Base-by-base conservation (phyloP, 2,329 filamentous ascomycete genomes). In the Diaporthe sp. region DNA sequence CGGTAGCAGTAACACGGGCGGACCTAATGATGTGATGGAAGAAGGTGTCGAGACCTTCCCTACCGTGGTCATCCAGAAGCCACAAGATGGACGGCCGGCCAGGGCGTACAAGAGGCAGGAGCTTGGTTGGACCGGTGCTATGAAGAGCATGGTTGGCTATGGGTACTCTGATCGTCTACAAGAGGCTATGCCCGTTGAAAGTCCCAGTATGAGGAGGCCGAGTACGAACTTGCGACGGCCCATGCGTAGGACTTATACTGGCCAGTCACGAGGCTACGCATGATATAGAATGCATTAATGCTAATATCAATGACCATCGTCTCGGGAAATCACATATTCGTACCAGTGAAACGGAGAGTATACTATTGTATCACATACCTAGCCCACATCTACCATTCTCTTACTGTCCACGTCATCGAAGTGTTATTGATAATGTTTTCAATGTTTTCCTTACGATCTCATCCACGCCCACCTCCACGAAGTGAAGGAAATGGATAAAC, bases 71-170 rank as follows among this genome's bases (percentile, higher is more conserved):
- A 67, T 67, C 15, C 64, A 54, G 45, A 67, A 30, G 7, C 64
- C 64, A 3, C 64, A 67, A 10, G 45, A 67, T 22, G 64, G 64
- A 22, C 30, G 64, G 45, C 64, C 64, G 4, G 30, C 64, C 4
- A 52, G 64, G 64, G 64, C 64, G 1, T 67, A 67, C 2, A 67
- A 67, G 64, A 67, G 64, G 6, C 64, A 67, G n/a, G 64, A 67
- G 64, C 45, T 67, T 45, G 64, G 64, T 15, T 67, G 64, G 64
- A 67, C 64, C 4, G 64, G 64, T 19, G 64, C 64, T 33, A 67
- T 67, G 45, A 67, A 67, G 64, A 67, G 30, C 33, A 67, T 67
- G 64, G 64, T 67, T 28, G 45, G 64, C 1, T 67, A 67, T n/a
- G 64, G 64, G 4, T 28, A 40, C 3, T 22, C 3, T n/a, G 45